phyloP scores from a whole-genome alignment of 2,329 filamentous ascomycete genomes.

The Nemania sp. region DNA sequence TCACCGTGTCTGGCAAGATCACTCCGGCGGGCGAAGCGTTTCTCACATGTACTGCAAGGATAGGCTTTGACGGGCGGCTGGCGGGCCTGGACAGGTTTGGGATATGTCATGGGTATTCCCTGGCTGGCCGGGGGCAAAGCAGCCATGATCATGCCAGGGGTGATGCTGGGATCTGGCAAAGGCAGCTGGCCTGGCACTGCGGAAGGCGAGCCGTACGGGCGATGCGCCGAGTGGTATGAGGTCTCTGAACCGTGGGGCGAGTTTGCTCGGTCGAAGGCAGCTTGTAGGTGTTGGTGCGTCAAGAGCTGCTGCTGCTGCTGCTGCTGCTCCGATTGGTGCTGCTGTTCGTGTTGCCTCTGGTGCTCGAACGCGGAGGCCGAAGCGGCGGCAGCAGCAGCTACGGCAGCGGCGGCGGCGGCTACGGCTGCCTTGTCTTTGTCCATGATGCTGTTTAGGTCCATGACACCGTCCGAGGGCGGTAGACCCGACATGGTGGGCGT shows the following conservation, averaged over 20 bases:
- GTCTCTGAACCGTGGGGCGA: slow-evolving; percentile 65
- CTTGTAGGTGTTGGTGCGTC: slow-evolving; percentile 38
- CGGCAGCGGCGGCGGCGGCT: slow-evolving; percentile 30
- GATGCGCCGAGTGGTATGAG: slow-evolving; percentile 58
- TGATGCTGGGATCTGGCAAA: slow-evolving; percentile 44
- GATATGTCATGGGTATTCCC: slow-evolving; percentile 44
- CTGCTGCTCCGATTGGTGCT: slow-evolving; percentile 4
- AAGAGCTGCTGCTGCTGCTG: slow-evolving; percentile 32
- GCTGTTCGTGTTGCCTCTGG: slow-evolving; percentile 20
- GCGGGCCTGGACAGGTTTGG: slow-evolving; percentile 46
- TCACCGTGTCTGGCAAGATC: slow-evolving; percentile 93
- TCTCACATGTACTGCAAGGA: slow-evolving; percentile 85
- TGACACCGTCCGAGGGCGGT: slow-evolving; percentile 40
- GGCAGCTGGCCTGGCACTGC: slow-evolving; percentile 57
- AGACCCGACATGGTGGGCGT: slow-evolving; percentile 39
- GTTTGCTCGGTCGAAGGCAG: slow-evolving; percentile 56
- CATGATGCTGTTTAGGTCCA: slow-evolving; percentile 43
- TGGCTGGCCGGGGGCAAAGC: slow-evolving; percentile 45
- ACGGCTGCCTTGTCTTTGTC: slow-evolving; percentile 39
- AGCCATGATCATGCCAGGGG: slow-evolving; percentile 48
- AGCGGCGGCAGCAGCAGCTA: slow-evolving; percentile 30
- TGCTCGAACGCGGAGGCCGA: slow-evolving; percentile 30
- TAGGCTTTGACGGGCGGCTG: slow-evolving; percentile 67
- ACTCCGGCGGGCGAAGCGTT: slow-evolving; percentile 90
- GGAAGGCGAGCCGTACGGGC: slow-evolving; percentile 58